Base-by-base conservation (phyloP, 345 rosid species). In the Orychophragmus violaceus region DNA sequence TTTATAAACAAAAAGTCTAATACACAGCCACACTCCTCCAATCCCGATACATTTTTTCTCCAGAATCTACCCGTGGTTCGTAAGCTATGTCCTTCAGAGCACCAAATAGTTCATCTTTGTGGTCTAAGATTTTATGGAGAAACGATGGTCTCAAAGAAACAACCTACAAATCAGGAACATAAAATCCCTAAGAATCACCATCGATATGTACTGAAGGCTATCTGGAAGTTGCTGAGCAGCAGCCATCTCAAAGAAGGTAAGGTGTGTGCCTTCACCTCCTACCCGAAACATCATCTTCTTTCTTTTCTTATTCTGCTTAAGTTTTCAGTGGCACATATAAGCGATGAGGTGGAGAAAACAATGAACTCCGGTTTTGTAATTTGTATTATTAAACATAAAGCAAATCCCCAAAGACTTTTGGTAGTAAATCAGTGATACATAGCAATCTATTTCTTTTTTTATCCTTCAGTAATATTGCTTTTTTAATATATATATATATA, bases 161-260 rank as follows among this genome's bases (percentile, higher is more conserved):
- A 46, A 91, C 99, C 97, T 95, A 78, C 25, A 68, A 70, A 56
- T 25, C 33, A 52, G 19, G 13, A 27, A 39, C 46, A 46, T 8
- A n/a, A n/a, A n/a, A n/a, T n/a, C n/a, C n/a, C n/a, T n/a, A n/a
- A n/a, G n/a, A 62, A 54, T 55, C 36, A 52, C 0, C 3, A 33
- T 1, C 22, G 4, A 46, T 19, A 36, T 5, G 19, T 13, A 60
- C 0, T 8, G 28, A 59, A 52, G 91, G 79, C 99, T 94, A 78
- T 93, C 82, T 7, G 99, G 99, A 33, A 94, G 97, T 71, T 94
- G 99, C 57, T 94, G 99, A 48, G 99, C 99, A 1, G 99, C 99
- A 59, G 97, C 91, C 97, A 94, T 94, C 88, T 94, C 99, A 70
- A 94, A 94, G 95, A 94, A 90, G 64, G 99, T 90, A 62, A 97